phyloP scores from a whole-genome alignment of 768 basidiomycete genomes.

The Tricholoma matsutake region DNA sequence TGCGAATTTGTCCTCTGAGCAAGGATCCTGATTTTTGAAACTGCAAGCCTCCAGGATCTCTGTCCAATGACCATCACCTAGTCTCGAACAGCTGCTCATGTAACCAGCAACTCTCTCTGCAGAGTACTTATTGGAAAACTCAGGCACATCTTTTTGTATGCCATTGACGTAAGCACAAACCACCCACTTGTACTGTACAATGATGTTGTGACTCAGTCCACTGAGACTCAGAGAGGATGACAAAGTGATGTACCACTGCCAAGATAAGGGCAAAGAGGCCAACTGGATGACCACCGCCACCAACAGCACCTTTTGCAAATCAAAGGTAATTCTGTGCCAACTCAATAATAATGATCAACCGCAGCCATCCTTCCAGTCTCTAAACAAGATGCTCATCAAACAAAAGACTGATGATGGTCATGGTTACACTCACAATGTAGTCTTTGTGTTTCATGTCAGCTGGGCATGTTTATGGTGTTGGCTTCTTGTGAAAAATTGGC shows the following conservation, averaged over 20 bases:
- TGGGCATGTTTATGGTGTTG: background rate
- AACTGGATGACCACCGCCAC: background rate
- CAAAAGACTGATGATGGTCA: background rate
- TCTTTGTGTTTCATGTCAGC: background rate
- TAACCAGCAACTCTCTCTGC: background rate
- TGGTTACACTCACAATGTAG: background rate
- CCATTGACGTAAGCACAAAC: background rate
- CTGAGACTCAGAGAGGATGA: background rate
- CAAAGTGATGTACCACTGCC: background rate
- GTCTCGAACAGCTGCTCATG: background rate
- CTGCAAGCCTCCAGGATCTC: too few relatives aligned
- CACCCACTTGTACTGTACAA: background rate
- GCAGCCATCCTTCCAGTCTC: background rate
- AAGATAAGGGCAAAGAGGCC: background rate
- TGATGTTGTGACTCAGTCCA: background rate
- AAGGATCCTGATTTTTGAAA: background rate
- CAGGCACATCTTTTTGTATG: background rate
- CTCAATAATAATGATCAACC: background rate
- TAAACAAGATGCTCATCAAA: background rate
- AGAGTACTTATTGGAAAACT: background rate
- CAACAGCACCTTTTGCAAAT: background rate
- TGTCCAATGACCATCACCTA: background rate
- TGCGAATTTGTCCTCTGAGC: background rate
- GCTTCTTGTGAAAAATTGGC: background rate
- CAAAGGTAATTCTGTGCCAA: background rate